These are phyloP conservation scores for Aspergillus saccharolyticus DNA, from an alignment of 495 filamentous ascomycete species.

Conservation along the genomic window DNA sequence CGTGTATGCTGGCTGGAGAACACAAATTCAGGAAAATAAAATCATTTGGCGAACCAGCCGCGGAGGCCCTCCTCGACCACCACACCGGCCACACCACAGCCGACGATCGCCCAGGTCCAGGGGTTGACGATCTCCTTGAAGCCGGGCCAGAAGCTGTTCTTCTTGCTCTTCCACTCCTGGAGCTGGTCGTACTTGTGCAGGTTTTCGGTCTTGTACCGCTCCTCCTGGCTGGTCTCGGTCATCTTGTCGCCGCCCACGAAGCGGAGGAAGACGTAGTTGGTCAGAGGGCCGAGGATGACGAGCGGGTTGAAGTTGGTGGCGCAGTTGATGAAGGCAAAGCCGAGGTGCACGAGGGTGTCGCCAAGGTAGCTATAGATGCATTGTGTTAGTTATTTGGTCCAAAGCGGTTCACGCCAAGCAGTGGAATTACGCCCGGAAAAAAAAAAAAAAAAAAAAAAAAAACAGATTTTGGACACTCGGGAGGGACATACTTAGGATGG, in stretches of 20 bases:
- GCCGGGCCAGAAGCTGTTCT: slow-evolving; percentile 56
- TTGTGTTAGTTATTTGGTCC: too few relatives aligned
- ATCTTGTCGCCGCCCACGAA: slow-evolving; percentile 50
- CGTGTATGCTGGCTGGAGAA: too few relatives aligned
- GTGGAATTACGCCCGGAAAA: not conserved
- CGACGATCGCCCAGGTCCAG: slow-evolving; percentile 50
- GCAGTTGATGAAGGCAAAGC: slow-evolving; percentile 37
- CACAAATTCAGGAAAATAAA: not conserved
- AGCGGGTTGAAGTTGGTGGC: slow-evolving; percentile 48
- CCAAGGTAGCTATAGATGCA: slow-evolving; percentile 53
- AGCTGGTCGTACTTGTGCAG: slow-evolving; percentile 48
- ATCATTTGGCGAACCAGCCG: not conserved
- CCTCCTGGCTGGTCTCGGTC: slow-evolving; percentile 46
- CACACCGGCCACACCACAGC: slow-evolving; percentile 36
- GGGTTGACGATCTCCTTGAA: slow-evolving; percentile 42
- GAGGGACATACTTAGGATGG: slow-evolving; percentile 52
- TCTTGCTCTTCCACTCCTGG: slow-evolving; percentile 41
- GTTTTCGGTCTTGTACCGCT: slow-evolving; percentile 42
- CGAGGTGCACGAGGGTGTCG: slow-evolving; percentile 48
- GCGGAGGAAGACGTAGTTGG: slow-evolving; percentile 55
- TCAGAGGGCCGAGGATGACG: slow-evolving; percentile 48
- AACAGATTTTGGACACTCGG: not conserved
- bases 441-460: too few relatives aligned
- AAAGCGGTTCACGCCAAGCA: too few relatives aligned
- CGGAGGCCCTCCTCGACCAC: slow-evolving; percentile 22